Conservation (phyloP, 805 yeast genomes). For the Pichia cephalocereana region DNA sequence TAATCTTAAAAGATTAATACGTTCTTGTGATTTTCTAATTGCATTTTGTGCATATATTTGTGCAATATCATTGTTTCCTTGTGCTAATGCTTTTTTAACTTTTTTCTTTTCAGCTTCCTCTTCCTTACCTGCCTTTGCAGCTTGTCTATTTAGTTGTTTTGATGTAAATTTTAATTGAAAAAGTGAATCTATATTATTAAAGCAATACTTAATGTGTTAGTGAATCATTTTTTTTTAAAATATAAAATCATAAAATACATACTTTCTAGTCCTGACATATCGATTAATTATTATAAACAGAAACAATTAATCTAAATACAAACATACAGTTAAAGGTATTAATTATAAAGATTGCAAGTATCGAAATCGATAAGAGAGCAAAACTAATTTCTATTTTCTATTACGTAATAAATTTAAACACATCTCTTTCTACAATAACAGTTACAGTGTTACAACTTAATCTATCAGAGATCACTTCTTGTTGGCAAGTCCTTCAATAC, state of each 20-base stretch:
- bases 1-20: slow-evolving; percentile 68
- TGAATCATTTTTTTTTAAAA: too few relatives aligned
- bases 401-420: too few relatives aligned
- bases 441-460: too few relatives aligned
- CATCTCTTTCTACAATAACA: too few relatives aligned
- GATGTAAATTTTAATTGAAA: slow-evolving; percentile 82
- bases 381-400: too few relatives aligned
- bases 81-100: slow-evolving; percentile 78
- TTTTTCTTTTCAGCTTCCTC: slow-evolving; percentile 80
- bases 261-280: slow-evolving; percentile 36
- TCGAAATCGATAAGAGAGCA: too few relatives aligned
- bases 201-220: slow-evolving; percentile 7
- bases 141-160: slow-evolving; percentile 84
- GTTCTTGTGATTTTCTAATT: slow-evolving; percentile 81
- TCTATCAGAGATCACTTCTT: neutral
- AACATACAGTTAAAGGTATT: too few relatives aligned
- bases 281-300: too few relatives aligned
- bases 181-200: slow-evolving; percentile 39
- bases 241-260: slow-evolving; percentile 12
- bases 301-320: too few relatives aligned
- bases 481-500: slow-evolving; percentile 19
- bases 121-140: slow-evolving; percentile 84
- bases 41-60: slow-evolving; percentile 93
- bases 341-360: too few relatives aligned
- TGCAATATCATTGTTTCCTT: slow-evolving; percentile 88